A percentile compares a stretch with the other conserved stretches of the same genome.
Conservation (phyloP, 2,329 filamentous ascomycete genomes). For the Colletotrichum trifolii region DNA sequence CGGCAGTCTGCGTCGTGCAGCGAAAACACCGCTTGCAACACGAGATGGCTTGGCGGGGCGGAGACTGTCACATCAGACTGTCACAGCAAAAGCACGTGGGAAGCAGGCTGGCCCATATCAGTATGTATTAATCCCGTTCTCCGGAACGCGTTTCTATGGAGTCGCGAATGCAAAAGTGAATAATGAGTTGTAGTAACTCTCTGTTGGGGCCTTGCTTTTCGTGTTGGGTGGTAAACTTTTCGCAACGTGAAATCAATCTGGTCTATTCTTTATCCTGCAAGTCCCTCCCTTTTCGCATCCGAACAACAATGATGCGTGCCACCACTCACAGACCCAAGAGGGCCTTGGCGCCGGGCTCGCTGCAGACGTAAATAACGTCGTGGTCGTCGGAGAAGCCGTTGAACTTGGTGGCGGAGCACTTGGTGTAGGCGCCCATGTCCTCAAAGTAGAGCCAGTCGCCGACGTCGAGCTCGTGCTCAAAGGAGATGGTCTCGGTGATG, state of each 20-base stretch:
- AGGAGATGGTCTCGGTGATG: conserved; percentile 83
- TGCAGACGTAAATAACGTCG: conserved; percentile 93
- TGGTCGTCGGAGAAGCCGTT: conserved; percentile 96
- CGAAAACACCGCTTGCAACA: background rate
- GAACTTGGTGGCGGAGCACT: conserved; percentile 97
- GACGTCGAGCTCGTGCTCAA: conserved; percentile 82
- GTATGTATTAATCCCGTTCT: conserved; percentile 8
- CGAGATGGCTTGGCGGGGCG: background rate
- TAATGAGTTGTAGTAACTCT: conserved; percentile 9
- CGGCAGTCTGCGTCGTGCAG: background rate
- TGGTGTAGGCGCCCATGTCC: conserved; percentile 98
- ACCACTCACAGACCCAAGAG: conserved; percentile 61
- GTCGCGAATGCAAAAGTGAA: conserved; percentile 24
- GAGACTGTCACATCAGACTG: too few relatives aligned
- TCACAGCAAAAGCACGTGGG: too few relatives aligned
- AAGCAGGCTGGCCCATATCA: conserved; percentile 3
- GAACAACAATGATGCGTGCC: background rate
- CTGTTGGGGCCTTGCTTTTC: conserved; percentile 13
- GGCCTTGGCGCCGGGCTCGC: conserved; percentile 86
- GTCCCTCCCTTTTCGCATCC: background rate
- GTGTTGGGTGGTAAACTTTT: background rate
- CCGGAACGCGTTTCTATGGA: background rate
- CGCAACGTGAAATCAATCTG: background rate
- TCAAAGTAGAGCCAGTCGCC: conserved; percentile 99
- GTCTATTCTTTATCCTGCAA: background rate